phyloP scores from a whole-genome alignment of 2,329 filamentous ascomycete species.

The Lojkania enalia region DNA sequence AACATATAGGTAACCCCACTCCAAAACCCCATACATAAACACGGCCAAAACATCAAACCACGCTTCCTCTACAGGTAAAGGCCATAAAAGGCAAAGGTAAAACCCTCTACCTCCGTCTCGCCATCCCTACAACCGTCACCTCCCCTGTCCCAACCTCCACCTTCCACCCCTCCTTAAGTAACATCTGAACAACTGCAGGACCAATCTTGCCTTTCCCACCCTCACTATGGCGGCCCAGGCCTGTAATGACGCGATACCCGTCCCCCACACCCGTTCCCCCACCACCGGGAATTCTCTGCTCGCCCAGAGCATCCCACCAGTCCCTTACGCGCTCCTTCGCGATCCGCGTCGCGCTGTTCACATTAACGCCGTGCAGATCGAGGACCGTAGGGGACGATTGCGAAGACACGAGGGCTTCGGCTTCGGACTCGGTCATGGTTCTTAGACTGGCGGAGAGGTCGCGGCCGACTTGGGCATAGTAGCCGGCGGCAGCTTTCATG shows the following conservation, averaged over 20 bases:
- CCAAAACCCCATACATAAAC: too few species aligned
- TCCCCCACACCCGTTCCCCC: slow-evolving; percentile 51
- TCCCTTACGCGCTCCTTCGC: slow-evolving; percentile 64
- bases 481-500: slow-evolving; percentile 74
- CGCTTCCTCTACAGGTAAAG: too few species aligned
- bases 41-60: too few species aligned
- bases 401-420: slow-evolving; percentile 68
- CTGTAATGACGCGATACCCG: slow-evolving; percentile 77
- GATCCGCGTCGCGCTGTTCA: slow-evolving; percentile 80
- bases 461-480: slow-evolving; percentile 72
- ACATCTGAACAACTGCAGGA: slow-evolving; percentile 74
- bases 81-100: too few species aligned
- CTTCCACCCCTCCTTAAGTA: slow-evolving; percentile 82
- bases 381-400: slow-evolving; percentile 70
- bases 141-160: slow-evolving; percentile 72
- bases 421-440: slow-evolving; percentile 64
- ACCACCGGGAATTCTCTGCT: slow-evolving; percentile 59
- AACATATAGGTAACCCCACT: too few species aligned
- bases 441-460: slow-evolving; percentile 64
- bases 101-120: slow-evolving; percentile 26
- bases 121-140: slow-evolving; percentile 68
- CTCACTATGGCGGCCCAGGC: slow-evolving; percentile 75
- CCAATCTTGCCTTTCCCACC: slow-evolving; percentile 76
- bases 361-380: slow-evolving; percentile 83
- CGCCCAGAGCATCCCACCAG: slow-evolving; percentile 79